phyloP scores from a whole-genome alignment of 2,329 filamentous ascomycete species.

The Hymenotorrendiella dingleyae region DNA sequence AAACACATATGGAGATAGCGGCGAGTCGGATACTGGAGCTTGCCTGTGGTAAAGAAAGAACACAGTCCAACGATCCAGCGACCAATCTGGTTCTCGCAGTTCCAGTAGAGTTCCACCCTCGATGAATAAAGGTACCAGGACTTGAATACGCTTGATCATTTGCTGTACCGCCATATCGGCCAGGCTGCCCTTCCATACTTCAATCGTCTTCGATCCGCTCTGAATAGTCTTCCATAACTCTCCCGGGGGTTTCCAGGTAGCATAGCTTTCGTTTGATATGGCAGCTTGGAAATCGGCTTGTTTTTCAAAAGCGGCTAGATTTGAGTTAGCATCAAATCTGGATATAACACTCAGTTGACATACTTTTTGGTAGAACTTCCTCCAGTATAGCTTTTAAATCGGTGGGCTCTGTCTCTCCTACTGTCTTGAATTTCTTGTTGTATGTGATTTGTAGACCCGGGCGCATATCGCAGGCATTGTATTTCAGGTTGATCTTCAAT shows the following conservation, averaged over 20 bases:
- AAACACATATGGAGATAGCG: constrained; percentile 63
- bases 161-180: constrained; percentile 62
- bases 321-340: neutral
- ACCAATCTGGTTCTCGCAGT: constrained; percentile 65
- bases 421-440: constrained; percentile 61
- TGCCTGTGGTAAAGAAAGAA: constrained; percentile 77
- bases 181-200: constrained; percentile 78
- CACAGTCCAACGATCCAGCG: constrained; percentile 79
- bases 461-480: constrained; percentile 65
- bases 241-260: constrained; percentile 67
- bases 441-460: constrained; percentile 69
- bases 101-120: constrained; percentile 80
- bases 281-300: constrained; percentile 55
- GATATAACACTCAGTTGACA: constrained; percentile 12
- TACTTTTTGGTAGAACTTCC: constrained; percentile 62
- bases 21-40: constrained; percentile 32
- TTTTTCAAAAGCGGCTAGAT: constrained; percentile 60
- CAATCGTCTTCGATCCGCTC: constrained; percentile 58
- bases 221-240: constrained; percentile 60
- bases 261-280: constrained; percentile 38
- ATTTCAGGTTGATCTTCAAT: constrained; percentile 68
- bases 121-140: constrained; percentile 81
- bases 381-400: constrained; percentile 55
- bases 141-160: constrained; percentile 74
- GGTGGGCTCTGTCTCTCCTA: constrained; percentile 62